phyloP scores from a whole-genome alignment of 2,329 filamentous ascomycete species.

The Colletotrichum sp. region DNA sequence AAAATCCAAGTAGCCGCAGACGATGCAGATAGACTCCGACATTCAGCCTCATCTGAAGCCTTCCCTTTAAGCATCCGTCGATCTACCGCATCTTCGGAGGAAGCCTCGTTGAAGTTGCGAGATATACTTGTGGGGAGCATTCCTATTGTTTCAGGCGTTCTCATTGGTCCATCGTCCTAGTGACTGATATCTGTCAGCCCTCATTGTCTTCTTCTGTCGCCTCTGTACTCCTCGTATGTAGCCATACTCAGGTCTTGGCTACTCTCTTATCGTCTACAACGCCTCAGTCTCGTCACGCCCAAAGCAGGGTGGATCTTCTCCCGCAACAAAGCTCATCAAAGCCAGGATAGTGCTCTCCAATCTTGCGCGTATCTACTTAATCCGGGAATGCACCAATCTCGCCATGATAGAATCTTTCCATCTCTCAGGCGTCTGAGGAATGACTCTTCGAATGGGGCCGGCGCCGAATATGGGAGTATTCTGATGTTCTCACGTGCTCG shows the following conservation, averaged over 20 bases:
- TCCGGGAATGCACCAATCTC: background rate
- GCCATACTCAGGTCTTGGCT: background rate
- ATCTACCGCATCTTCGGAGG: background rate
- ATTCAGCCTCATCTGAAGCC: background rate
- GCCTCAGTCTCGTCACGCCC: background rate
- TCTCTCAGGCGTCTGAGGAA: background rate
- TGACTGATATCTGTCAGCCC: background rate
- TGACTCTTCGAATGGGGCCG: rapidly evolving
- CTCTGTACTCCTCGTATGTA: rapidly evolving
- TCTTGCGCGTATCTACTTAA: background rate
- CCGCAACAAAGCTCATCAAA: background rate
- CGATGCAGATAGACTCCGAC: background rate
- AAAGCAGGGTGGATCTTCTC: background rate
- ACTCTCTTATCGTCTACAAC: background rate
- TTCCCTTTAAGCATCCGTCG: background rate
- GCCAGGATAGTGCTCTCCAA: background rate
- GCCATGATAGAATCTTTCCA: background rate
- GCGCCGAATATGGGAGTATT: background rate
- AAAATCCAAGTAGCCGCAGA: background rate
- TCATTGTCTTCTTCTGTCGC: rapidly evolving
- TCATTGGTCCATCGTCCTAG: background rate
- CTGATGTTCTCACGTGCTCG: background rate
- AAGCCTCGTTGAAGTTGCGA: background rate
- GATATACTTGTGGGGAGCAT: background rate
- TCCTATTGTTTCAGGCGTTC: background rate